Conservation (phyloP, 768 basidiomycete genomes). For the Boletus sensibilis region DNA sequence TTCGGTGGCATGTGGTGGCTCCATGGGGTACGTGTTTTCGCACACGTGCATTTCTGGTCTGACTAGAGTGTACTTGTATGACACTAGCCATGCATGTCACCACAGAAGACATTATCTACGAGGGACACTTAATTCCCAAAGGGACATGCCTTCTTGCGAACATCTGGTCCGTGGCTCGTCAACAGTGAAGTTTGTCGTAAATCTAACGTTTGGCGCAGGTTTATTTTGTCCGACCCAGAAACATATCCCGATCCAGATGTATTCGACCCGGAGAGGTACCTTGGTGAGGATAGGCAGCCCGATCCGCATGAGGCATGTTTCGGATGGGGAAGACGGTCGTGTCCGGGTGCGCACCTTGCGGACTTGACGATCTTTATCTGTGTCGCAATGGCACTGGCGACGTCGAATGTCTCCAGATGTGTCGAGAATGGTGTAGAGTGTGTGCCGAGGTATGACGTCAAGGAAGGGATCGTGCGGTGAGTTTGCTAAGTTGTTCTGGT, state of each 20-base stretch:
- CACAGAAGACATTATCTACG: neutral
- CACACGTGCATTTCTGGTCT: neutral
- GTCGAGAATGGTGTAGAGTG: neutral
- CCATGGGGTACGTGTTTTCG: slow-evolving; percentile 1
- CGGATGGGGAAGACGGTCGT: slow-evolving; percentile 15
- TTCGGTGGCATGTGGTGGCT: slow-evolving; percentile 1
- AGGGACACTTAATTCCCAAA: slow-evolving; percentile 24
- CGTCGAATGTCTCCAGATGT: slow-evolving; percentile 5
- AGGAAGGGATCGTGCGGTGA: neutral
- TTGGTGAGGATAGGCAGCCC: slow-evolving; percentile 4
- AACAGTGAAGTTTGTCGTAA: neutral
- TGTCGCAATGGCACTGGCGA: slow-evolving; percentile 10
- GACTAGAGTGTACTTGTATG: neutral
- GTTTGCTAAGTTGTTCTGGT: neutral
- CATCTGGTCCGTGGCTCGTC: slow-evolving; percentile 5
- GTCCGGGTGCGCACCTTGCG: slow-evolving; percentile 10
- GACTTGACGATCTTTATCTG: slow-evolving; percentile 9
- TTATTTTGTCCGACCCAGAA: slow-evolving; percentile 6
- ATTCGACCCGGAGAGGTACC: slow-evolving; percentile 17
- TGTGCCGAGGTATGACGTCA: neutral
- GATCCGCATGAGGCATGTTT: slow-evolving; percentile 16
- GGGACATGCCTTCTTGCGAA: slow-evolving; percentile 9
- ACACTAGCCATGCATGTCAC: neutral
- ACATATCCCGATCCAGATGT: slow-evolving; percentile 10
- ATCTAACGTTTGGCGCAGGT: neutral